phyloP scores from a whole-genome alignment of 169 alveolate genomes.

The Haemoproteus tartakovskyi region DNA sequence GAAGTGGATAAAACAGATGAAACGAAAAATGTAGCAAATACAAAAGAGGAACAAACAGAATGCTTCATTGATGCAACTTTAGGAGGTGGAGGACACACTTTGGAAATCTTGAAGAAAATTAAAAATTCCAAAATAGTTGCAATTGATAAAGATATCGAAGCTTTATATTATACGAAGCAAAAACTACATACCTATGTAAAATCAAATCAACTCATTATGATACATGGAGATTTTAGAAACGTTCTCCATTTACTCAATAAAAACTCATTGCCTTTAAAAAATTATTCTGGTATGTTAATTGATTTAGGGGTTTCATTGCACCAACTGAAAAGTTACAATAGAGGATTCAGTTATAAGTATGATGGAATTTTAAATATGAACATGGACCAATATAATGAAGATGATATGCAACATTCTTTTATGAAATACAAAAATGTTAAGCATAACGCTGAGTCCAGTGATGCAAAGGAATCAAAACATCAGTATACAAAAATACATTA shows the following conservation, averaged over 20 bases:
- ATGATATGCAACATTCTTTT: background rate
- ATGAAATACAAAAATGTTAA: background rate
- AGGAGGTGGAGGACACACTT: slow-evolving; percentile 81
- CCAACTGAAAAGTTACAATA: slow-evolving; percentile 66
- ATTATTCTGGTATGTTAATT: slow-evolving; percentile 72
- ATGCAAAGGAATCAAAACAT: too few species aligned
- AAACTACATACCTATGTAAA: slow-evolving; percentile 60
- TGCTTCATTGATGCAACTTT: slow-evolving; percentile 74
- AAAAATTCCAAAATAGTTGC: slow-evolving; percentile 67
- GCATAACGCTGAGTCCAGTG: background rate
- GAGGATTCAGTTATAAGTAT: slow-evolving; percentile 76
- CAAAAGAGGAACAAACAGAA: background rate
- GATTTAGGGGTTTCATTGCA: slow-evolving; percentile 79
- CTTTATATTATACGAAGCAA: slow-evolving; percentile 67
- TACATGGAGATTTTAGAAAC: slow-evolving; percentile 73
- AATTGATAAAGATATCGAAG: slow-evolving; percentile 78
- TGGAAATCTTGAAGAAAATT: slow-evolving; percentile 53
- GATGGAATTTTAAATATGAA: slow-evolving; percentile 79
- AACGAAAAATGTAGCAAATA: background rate
- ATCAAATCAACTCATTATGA: slow-evolving; percentile 30
- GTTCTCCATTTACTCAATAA: slow-evolving; percentile 55
- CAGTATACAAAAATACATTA: too few species aligned
- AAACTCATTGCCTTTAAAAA: slow-evolving; percentile 69
- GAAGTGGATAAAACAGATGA: too few species aligned
- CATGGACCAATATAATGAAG: slow-evolving; percentile 59